Conservation (phyloP, 169 alveolate genomes). For the Eimeria zaria region DNA sequence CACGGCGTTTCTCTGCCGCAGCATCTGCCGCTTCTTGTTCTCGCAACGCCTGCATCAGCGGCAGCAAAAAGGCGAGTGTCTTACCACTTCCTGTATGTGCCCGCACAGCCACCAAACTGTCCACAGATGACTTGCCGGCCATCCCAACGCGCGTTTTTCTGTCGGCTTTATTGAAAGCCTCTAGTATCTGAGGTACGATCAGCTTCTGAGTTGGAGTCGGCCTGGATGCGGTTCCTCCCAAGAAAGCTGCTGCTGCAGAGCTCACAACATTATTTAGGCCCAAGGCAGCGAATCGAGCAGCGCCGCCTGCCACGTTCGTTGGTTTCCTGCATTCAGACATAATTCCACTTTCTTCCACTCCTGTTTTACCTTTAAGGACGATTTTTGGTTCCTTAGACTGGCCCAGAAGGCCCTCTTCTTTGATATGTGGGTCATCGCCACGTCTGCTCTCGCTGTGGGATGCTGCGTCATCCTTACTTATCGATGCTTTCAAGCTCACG, state of each 20-base stretch:
- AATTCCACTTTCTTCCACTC: not conserved
- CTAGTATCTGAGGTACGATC: constrained; percentile 31
- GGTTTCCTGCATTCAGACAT: not conserved
- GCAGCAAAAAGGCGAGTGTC: constrained; percentile 93
- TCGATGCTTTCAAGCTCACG: not conserved
- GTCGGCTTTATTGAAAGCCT: not conserved
- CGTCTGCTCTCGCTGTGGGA: not conserved
- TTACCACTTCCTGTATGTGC: constrained; percentile 94
- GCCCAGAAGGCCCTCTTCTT: not conserved
- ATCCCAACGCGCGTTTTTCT: not conserved
- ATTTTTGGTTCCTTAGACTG: not conserved
- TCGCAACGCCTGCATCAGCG: constrained; percentile 87
- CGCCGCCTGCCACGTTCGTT: not conserved
- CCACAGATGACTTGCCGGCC: constrained; percentile 13
- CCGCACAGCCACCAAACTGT: constrained; percentile 58
- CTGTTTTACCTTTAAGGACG: not conserved
- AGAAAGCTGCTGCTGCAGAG: constrained; percentile 55
- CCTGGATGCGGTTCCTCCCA: constrained; percentile 46
- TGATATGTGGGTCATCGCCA: not conserved
- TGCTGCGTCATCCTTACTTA: not conserved
- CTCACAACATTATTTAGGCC: constrained; percentile 47
- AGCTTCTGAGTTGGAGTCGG: constrained; percentile 65
- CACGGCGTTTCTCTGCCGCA: constrained; percentile 24
- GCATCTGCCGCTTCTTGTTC: constrained; percentile 54
- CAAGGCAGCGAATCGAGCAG: constrained; percentile 57